Conservation (phyloP, 2,329 filamentous ascomycete genomes). For the Aspergillus sp. region DNA sequence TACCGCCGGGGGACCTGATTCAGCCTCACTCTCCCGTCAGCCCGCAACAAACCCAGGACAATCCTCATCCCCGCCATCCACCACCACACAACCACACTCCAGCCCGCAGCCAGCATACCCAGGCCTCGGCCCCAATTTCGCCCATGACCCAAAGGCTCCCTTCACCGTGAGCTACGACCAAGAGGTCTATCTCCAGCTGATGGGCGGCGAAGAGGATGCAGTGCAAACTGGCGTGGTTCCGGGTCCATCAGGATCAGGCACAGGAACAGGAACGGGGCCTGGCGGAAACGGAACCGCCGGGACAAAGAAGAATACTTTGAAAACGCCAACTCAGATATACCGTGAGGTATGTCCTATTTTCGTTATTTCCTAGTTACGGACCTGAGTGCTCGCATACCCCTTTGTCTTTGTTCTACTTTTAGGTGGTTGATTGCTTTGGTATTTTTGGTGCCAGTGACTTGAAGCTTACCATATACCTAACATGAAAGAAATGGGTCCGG, state of each 20-base stretch:
- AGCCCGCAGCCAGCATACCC: slow-evolving; percentile 33
- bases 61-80: neutral
- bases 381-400: neutral
- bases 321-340: slow-evolving; percentile 33
- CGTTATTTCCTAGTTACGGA: neutral
- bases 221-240: neutral
- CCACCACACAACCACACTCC: neutral
- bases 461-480: neutral
- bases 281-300: neutral
- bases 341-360: slow-evolving; percentile 24
- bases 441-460: neutral
- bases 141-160: slow-evolving; percentile 14
- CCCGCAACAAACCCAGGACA: neutral
- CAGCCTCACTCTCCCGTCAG: neutral
- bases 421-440: no score
- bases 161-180: slow-evolving; percentile 31
- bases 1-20: neutral
- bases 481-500: slow-evolving; percentile 27
- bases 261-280: slow-evolving; percentile 8
- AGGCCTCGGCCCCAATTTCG: slow-evolving; percentile 49
- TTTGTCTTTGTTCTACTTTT: neutral
- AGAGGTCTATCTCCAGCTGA: slow-evolving; percentile 31
- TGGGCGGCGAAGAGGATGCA: slow-evolving; percentile 17
- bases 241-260: no score
- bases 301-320: slow-evolving; percentile 14